Evolutionary conservation across 495 filamentous ascomycete genomes (phyloP).

Genomic region (Melanomma pulvis-pyrius): DNA sequence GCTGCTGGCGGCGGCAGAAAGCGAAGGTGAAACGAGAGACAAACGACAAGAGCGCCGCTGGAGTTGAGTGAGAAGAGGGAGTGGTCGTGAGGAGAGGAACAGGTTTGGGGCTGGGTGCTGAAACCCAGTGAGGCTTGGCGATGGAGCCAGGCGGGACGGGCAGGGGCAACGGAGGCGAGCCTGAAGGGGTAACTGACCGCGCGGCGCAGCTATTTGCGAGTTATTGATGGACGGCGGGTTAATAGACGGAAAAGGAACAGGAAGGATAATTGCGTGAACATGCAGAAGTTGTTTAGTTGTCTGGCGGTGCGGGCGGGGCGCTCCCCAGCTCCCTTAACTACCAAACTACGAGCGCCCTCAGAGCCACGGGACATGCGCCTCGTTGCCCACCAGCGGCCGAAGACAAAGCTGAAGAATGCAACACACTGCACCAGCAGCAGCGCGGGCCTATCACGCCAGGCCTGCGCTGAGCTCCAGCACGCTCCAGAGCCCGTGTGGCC

Average conservation of each 20-base stretch:
- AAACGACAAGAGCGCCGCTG: slow-evolving; percentile 18
- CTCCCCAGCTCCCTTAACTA: neutral
- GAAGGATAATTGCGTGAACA: neutral
- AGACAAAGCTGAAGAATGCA: slow-evolving; percentile 28
- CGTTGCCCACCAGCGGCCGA: slow-evolving; percentile 14
- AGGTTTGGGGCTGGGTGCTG: slow-evolving; percentile 6
- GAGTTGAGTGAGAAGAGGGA: slow-evolving; percentile 7
- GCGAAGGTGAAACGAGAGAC: slow-evolving; percentile 32
- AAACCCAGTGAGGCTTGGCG: slow-evolving; percentile 5
- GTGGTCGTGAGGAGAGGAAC: slow-evolving; percentile 23
- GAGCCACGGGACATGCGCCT: slow-evolving; percentile 26
- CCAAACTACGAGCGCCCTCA: neutral
- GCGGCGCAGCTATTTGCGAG: slow-evolving; percentile 13
- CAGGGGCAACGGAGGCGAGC: slow-evolving; percentile 10
- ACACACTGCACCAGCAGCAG: slow-evolving; percentile 10
- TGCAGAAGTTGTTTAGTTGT: neutral
- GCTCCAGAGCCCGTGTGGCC: neutral
- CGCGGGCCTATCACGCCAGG: neutral
- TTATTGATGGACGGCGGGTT: neutral
- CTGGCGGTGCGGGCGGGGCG: neutral
- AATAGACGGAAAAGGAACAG: neutral
- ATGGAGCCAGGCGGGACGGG: neutral
- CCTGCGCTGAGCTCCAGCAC: neutral
- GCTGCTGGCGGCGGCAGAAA: slow-evolving; percentile 12
- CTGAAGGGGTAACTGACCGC: neutral